Base-by-base conservation (phyloP, 2,329 filamentous ascomycete genomes). In the Cordyceps militaris region DNA sequence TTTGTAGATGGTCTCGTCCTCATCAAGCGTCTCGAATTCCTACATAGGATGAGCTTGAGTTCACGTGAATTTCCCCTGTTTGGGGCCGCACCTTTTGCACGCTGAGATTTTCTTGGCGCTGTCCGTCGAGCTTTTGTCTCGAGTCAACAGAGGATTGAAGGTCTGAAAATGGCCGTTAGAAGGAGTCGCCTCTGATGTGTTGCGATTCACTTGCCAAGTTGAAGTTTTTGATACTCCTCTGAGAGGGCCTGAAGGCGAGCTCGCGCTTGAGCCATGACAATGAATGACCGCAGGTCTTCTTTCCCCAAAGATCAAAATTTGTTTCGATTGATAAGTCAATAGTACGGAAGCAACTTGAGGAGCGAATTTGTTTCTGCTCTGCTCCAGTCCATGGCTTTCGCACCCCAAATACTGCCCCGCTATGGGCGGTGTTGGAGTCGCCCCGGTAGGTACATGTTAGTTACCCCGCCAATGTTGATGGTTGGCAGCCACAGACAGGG, bases 1-100 rank as follows among this genome's bases (percentile, higher is more conserved):
- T 75, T 97, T 99, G 83, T 96, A 99, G 72, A 99, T 96, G 62
- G 85, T 90, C 67, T 95, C 88, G 65, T 87, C 88, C 38, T 92
- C 87, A 65, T 86, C 83, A 59, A 97, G 79, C 56, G 81, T 80
- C 42, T 84, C 79, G 71, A 97, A 97, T 73, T 97, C 93, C 86
- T 94, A 62, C 34, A 16, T 11, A 40, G 9, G 36, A 21, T 69
- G 57, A 69, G 60, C 46, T 44, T 28, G 48, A 21, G 50, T 61
- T 36, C 23, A 6, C 9, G 36, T 24, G 43, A 26, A 19, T 9
- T 13, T n/a, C n/a, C 24, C 10, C 6, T 2, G 21, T 9, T 7
- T 19, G 34, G 10, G 30, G 56, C 5, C 71, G 46, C 64, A 90
- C 89, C 75, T 89, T 88, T 71, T 95, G 85, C 10, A 99, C 94